phyloP scores from a whole-genome alignment of 768 basidiomycete genomes.

The Termitomyces sp. region DNA sequence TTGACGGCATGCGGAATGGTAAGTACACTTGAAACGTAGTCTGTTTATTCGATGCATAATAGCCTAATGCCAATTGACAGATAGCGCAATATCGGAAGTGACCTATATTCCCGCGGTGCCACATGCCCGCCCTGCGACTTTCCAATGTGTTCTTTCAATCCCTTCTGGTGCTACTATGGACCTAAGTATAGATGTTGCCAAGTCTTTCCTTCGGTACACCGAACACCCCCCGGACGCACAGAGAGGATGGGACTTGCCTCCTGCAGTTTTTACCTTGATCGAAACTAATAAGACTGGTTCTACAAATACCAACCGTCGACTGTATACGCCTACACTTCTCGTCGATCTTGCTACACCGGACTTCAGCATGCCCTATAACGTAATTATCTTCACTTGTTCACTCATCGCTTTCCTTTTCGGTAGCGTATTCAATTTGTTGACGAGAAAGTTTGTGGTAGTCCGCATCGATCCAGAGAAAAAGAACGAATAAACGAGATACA shows the following conservation, averaged over 20 bases:
- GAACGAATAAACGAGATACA: slow-evolving; percentile 4
- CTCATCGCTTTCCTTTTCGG: slow-evolving; percentile 92
- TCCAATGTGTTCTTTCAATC: slow-evolving; percentile 67
- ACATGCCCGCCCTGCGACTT: slow-evolving; percentile 69
- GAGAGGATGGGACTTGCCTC: slow-evolving; percentile 90
- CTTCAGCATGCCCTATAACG: slow-evolving; percentile 99
- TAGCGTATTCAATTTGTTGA: slow-evolving; percentile 82
- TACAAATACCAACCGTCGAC: slow-evolving; percentile 25
- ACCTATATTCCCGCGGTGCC: slow-evolving; percentile 64
- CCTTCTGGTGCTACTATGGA: slow-evolving; percentile 61
- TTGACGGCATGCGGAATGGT: slow-evolving; percentile 46
- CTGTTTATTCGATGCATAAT: background rate
- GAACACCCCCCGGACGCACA: slow-evolving; percentile 96
- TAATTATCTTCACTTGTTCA: slow-evolving; percentile 94
- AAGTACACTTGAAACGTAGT: slow-evolving; percentile 11
- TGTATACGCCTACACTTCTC: slow-evolving; percentile 80
- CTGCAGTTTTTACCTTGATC: slow-evolving; percentile 65
- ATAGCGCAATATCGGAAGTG: slow-evolving; percentile 58
- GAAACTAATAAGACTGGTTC: slow-evolving; percentile 15
- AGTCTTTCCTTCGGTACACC: slow-evolving; percentile 87
- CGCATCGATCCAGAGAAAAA: slow-evolving; percentile 17
- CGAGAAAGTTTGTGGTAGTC: slow-evolving; percentile 70
- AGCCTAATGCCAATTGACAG: slow-evolving; percentile 27
- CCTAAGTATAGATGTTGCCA: slow-evolving; percentile 69
- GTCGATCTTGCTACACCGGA: slow-evolving; percentile 97